Base-by-base conservation (phyloP, 2,329 filamentous ascomycete genomes). In the Talaromyces sp. region DNA sequence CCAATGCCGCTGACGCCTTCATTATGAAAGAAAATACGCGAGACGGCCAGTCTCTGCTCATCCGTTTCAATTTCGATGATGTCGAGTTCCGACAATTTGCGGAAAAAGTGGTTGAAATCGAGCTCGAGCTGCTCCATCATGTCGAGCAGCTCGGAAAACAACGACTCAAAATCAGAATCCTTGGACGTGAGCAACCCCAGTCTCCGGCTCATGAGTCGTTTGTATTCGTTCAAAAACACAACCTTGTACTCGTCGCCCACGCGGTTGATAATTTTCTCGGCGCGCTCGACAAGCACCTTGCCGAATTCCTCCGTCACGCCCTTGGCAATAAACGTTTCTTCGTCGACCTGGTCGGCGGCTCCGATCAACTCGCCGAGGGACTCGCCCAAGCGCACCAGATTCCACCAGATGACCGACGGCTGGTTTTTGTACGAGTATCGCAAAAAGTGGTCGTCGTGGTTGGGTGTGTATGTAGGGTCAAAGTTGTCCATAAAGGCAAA, bases 401-500 rank as follows among this genome's bases (percentile, higher is more conserved):
- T 98, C 95, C 95, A 99, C 95, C 95, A 99, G 70, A 99, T 95
- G 60, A 99, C 90, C 50, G 88, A 93, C 0, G 95, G 93, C 71
- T 99, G 95, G 72, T 96, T 96, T 66, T 88, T 88, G 80, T 98
- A 99, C 66, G 87, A 88, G 73, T 99, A 99, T 53, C 95, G 86
- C 31, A 96, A 80, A 78, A 89, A 84, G 70, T 89, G 83, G 70
- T 99, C 95, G 74, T 99, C 95, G 73, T 99, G 95, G 71, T 99
- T 99, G 0, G 95, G 95, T 0, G 95, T 99, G 74, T 98, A 99
- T 17, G 83, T 81, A 0, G 93, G 93, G 69, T 99, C 93, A 70
- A 98, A 99, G 70, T 93, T 92, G 73, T 99, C 95, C 80, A 99
- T 89, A 75, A 99, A 99, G 5, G 95, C 95, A 69, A 99, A 99